These are phyloP conservation scores for Teunomyces lycoperdinae DNA, from an alignment of 805 yeast genomes.

Conservation along the genomic window DNA sequence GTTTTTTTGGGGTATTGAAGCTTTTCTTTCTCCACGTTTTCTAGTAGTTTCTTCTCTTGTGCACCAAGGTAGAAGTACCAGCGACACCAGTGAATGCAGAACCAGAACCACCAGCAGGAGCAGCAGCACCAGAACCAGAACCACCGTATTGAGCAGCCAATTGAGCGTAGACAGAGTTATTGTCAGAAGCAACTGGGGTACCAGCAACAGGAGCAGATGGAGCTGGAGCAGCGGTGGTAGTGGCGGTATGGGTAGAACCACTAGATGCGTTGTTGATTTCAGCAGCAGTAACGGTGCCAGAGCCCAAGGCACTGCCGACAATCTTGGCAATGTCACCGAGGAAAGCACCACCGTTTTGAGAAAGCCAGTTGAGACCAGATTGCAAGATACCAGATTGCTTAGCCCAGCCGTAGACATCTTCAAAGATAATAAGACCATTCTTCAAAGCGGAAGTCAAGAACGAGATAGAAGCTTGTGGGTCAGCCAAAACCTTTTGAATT, in stretches of 20 bases:
- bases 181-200: constrained; percentile 7
- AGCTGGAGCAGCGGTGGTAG: constrained; percentile 11
- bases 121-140: constrained; percentile 1
- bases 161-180: constrained; percentile 9
- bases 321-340: constrained; percentile 22
- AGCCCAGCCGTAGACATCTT: constrained; percentile 38
- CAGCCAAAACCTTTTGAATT: constrained; percentile 32
- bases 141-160: constrained; percentile 11
- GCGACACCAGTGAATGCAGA: constrained; percentile 3
- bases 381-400: constrained; percentile 34
- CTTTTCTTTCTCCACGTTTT: not conserved
- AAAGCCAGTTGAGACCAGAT: constrained; percentile 22
- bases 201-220: constrained; percentile 7
- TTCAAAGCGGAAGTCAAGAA: constrained; percentile 33
- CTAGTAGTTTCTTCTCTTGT: constrained; percentile 17
- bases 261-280: constrained; percentile 12
- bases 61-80: constrained; percentile 4
- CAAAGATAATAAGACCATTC: constrained; percentile 30
- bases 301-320: constrained; percentile 23
- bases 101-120: constrained; percentile 1
- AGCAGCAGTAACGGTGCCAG: constrained; percentile 24
- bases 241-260: constrained; percentile 13
- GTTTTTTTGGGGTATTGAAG: constrained; percentile 1
- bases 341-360: constrained; percentile 25
- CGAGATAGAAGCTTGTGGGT: constrained; percentile 33